Evolutionary conservation across 73 alveolate species (phyloP).

Genomic region (Paramecium caudatum): DNA sequence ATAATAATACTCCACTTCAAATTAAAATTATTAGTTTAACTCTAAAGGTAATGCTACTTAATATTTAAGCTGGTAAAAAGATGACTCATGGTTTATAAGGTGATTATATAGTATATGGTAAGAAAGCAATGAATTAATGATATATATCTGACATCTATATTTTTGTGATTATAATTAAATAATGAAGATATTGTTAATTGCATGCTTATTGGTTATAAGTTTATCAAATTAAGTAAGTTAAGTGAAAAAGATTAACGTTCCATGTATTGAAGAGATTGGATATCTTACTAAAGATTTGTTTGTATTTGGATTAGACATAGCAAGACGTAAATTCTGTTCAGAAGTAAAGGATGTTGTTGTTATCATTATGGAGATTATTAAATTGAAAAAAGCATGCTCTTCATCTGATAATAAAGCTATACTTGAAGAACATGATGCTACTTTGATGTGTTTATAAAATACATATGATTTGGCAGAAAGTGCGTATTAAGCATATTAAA

Average conservation of each 20-base stretch:
- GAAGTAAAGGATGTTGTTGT: slow-evolving; percentile 44
- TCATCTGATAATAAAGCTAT: slow-evolving; percentile 2
- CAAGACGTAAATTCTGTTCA: slow-evolving; percentile 14
- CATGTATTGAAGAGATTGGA: slow-evolving; percentile 38
- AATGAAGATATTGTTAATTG: slow-evolving; percentile 34
- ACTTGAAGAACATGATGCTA: neutral
- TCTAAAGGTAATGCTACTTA: neutral
- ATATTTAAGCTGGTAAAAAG: neutral
- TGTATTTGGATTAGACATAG: slow-evolving; percentile 42
- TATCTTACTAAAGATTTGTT: neutral
- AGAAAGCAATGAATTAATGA: slow-evolving; percentile 64
- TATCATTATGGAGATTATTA: slow-evolving; percentile 25
- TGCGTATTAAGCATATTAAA: slow-evolving; percentile 19
- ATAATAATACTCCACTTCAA: neutral
- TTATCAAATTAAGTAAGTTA: neutral
- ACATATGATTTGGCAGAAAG: neutral
- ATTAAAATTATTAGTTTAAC: slow-evolving; percentile 40
- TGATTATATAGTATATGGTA: slow-evolving; percentile 51
- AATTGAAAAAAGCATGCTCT: slow-evolving; percentile 25
- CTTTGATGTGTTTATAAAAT: slow-evolving; percentile 2
- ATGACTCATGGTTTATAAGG: slow-evolving; percentile 21
- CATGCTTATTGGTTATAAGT: slow-evolving; percentile 21
- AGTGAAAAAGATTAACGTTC: slow-evolving; percentile 25
- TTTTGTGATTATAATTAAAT: slow-evolving; percentile 22
- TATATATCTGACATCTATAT: slow-evolving; percentile 29